Percentiles rank a stretch among this genome's conserved stretches.
Conservation (phyloP, 768 basidiomycete genomes). For the Mrakia frigida region DNA sequence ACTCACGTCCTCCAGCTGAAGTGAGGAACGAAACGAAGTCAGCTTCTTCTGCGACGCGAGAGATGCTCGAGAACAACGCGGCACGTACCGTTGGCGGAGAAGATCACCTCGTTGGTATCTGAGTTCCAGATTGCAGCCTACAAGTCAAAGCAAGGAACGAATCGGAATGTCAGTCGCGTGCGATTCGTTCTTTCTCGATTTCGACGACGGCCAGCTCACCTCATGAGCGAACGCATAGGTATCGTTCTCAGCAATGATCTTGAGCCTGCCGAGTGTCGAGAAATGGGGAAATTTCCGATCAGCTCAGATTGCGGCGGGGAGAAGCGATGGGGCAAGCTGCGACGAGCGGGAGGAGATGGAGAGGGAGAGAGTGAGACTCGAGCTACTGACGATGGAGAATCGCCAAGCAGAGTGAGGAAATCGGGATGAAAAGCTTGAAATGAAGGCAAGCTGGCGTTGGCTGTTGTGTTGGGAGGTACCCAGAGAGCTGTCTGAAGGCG, state of each 20-base stretch:
- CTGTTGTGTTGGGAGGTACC: constrained; percentile 4
- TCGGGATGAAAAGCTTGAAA: constrained; percentile 57
- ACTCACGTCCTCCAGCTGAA: constrained; percentile 9
- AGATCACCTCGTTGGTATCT: constrained; percentile 67
- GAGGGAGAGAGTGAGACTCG: constrained; percentile 47
- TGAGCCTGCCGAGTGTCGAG: constrained; percentile 59
- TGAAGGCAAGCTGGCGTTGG: constrained; percentile 32
- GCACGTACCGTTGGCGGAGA: constrained; percentile 43
- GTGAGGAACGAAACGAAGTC: background rate
- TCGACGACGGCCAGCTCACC: constrained; percentile 28
- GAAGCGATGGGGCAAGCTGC: constrained; percentile 52
- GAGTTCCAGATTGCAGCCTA: constrained; percentile 46
- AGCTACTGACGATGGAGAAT: background rate
- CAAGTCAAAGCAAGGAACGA: background rate
- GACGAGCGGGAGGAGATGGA: too few relatives aligned
- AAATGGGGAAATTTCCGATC: constrained; percentile 54
- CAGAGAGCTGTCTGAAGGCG: background rate
- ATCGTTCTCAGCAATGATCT: constrained; percentile 56
- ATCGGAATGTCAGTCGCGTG: background rate
- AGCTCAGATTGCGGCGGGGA: constrained; percentile 37
- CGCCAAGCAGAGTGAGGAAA: constrained; percentile 37
- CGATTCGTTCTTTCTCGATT: background rate
- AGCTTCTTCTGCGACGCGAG: background rate
- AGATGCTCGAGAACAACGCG: background rate
- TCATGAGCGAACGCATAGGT: constrained; percentile 72